Percentiles rank a stretch among this genome's conserved stretches.
Evolutionary conservation across 106 monocot species (phyloP).

Genomic region (Phalaenopsis aphrodite): DNA sequence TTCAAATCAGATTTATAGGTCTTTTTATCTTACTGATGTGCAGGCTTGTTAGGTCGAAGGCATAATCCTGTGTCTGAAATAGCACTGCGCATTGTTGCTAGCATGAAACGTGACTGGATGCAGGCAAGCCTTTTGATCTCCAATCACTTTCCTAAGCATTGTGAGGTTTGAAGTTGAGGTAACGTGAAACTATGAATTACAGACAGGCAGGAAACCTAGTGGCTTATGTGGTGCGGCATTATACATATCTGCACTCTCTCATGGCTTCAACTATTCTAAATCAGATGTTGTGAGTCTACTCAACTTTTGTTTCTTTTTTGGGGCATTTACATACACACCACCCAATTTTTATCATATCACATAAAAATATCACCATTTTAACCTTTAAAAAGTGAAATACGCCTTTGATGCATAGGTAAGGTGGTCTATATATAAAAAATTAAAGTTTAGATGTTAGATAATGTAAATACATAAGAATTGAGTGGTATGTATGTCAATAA

Average conservation of each 20-base stretch:
- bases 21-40: conserved; percentile 6
- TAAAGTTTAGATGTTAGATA: too few species aligned
- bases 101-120: conserved; percentile 99
- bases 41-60: conserved; percentile 59
- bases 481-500: too few species aligned
- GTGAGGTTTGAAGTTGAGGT: neutral
- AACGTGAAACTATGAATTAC: neutral
- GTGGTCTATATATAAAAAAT: too few species aligned
- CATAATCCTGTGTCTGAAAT: conserved; percentile 54
- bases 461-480: too few species aligned
- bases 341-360: too few species aligned
- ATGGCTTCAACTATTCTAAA: conserved; percentile 71
- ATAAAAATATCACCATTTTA: too few species aligned
- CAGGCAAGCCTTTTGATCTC: conserved; percentile 33
- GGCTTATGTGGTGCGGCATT: conserved; percentile 95
- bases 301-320: neutral
- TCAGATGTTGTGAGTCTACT: conserved; percentile 71
- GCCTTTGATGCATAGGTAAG: too few species aligned
- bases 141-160: neutral
- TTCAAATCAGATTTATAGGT: neutral
- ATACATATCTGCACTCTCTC: conserved; percentile 89
- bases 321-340: too few species aligned
- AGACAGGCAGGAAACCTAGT: conserved; percentile 98
- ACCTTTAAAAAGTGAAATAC: too few species aligned
- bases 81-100: conserved; percentile 74